Percentiles rank a stretch among this genome's conserved stretches.
Conservation (phyloP, 2,329 filamentous ascomycete species). For the Penicillium psychrosexuale region DNA sequence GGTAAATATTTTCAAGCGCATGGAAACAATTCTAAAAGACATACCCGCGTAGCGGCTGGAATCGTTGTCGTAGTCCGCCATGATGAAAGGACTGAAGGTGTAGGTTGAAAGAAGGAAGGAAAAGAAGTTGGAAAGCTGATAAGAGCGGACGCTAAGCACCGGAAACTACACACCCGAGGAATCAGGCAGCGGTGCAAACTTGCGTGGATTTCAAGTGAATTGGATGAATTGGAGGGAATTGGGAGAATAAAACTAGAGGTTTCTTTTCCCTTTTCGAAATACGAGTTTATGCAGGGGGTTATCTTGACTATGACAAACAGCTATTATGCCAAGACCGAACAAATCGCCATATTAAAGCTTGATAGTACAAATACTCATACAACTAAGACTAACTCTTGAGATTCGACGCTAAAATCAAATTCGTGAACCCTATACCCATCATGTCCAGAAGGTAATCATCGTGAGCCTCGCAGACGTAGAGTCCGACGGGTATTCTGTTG, state of each 20-base stretch:
- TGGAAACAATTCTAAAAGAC: constrained; percentile 21
- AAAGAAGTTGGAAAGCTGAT: constrained; percentile 20
- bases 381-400: neutral
- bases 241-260: neutral
- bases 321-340: constrained; percentile 1
- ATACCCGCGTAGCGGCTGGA: constrained; percentile 65
- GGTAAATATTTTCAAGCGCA: neutral
- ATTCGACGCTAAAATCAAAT: constrained; percentile 12
- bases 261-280: neutral
- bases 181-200: constrained; percentile 9
- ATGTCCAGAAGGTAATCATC: constrained; percentile 11
- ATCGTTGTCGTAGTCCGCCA: constrained; percentile 63
- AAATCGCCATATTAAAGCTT: neutral
- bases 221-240: neutral
- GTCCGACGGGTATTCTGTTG: constrained; percentile 21
- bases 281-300: constrained; percentile 1
- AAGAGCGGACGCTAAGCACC: constrained; percentile 16
- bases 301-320: neutral
- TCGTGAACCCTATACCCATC: constrained; percentile 12
- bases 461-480: constrained; percentile 18
- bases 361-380: neutral
- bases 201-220: neutral
- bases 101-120: constrained; percentile 24
- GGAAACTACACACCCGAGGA: constrained; percentile 19
- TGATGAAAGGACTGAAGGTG: constrained; percentile 27